Base-by-base conservation (phyloP, 2,329 filamentous ascomycete species). In the Aureobasidium sp. region DNA sequence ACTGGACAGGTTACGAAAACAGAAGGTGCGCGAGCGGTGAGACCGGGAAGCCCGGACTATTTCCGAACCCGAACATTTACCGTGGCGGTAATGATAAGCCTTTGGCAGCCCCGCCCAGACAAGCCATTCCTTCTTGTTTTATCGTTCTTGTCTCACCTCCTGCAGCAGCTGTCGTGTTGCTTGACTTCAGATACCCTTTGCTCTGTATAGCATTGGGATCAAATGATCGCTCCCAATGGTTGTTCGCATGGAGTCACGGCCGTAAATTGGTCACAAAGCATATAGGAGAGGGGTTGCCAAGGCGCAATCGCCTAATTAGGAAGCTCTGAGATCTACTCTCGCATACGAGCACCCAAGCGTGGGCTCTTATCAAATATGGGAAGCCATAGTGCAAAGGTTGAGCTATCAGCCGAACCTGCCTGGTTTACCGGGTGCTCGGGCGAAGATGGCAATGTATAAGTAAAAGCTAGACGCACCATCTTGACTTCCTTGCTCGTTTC, bases 251-350 rank as follows among this genome's bases (percentile, higher is more conserved):
- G 12, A 30, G 27, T 27, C 44, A 27, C 44, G 44, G 44, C 44
- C 44, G 21, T 48, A 48, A 37, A 19, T 32, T 48, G 22, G 29
- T 27, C 30, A 48, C 44, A 32, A 35, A 39, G 19, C 6, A 17
- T 30, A 38, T 6, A 17, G 6, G 47, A 50, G 47, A 39, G 47
- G 47, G 47, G 47, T 32, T 24, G 47, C 27, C 34, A 29, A 39
- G 34, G 47, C 35, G 21, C 34, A 39, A 22, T 30, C 25, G 47
- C 47, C 12, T 24, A 39, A 39, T 22, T 22, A 50, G 47, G 47
- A 50, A 50, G 47, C 25, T 50, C 12, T 21, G 7, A 39, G 45
- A 49, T 44, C 41, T 35, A 10, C 21, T 12, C 42, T 47, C 14
- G 42, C 42, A 47, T 24, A 25, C 12, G 14, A 25, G 22, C 44